Evolutionary conservation across 2,329 filamentous ascomycete genomes (phyloP), one percentile per base, ranked within the genome.

Genomic region (Colletotrichum sansevieriae): DNA sequence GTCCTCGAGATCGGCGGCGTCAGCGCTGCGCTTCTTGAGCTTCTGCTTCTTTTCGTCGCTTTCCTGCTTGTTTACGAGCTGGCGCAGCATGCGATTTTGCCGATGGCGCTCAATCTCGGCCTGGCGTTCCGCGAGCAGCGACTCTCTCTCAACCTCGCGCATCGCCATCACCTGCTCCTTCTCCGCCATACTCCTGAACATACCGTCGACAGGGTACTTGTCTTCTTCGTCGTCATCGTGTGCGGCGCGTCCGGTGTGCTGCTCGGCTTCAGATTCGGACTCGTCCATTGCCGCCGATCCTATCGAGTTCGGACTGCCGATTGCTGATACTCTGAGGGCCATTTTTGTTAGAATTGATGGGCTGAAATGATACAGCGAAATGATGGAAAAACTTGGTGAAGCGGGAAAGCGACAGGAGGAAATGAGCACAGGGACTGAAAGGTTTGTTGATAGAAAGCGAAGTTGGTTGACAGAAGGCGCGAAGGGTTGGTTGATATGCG

Each of bases 261-360:
- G 84, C 82, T 83, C 82, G 47, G 77, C 80, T 37, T 83, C 82
- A 15, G 92, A 93, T 72, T 94, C 91, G 52, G 92, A 96, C 78
- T 96, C 93, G 69, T 95, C 94, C 94, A 97, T 97, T 22, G 93
- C 91, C 22, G 91, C 94, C 11, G 94, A 97, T 75, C 91, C 88
- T 60, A 92, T 87, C 6, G 94, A 97, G 76, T 89, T 87, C 59
- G 89, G 91, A 18, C 92, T 92, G n/a, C 83, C 85, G 10, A 89
- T 89, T 13, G 85, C 83, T 22, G 90, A 92, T 20, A 91, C 95
- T 64, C 92, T 95, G 76, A 65, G 62, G 39, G 52, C 39, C 44
- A 54, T 63, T 56, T 59, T 12, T 20, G 15, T 9, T 1, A 49
- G 11, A 29, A 29, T 29, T 46, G 29, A n/a, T 8, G 15, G 18